Conservation (phyloP, 2,329 filamentous ascomycete genomes). For the Trichoderma asperellum region DNA sequence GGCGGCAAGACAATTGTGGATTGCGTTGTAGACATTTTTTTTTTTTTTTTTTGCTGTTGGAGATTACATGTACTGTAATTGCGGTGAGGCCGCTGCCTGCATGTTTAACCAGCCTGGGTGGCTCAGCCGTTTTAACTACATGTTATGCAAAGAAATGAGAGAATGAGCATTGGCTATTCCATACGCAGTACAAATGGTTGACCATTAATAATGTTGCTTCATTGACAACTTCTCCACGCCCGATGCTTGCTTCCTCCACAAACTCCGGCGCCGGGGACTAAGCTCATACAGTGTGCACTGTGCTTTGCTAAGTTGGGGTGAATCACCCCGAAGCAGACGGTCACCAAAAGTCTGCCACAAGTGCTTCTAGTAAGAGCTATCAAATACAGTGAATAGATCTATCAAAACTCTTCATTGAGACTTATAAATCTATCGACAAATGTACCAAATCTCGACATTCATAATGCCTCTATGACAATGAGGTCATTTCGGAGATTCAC, state of each 20-base stretch:
- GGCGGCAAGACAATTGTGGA: not conserved
- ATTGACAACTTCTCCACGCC: not conserved
- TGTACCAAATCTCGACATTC: not conserved
- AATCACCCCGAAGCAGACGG: not conserved
- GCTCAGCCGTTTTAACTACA: not conserved
- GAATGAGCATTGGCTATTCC: not conserved
- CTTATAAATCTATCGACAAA: not conserved
- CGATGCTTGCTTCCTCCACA: not conserved
- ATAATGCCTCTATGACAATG: not conserved
- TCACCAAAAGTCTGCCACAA: not conserved
- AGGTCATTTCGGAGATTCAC: not conserved
- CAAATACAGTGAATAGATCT: not conserved
- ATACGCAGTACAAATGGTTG: not conserved
- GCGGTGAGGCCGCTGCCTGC: not conserved
- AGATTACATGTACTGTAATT: no score
- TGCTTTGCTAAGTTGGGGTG: not conserved
- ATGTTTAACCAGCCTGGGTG: not conserved
- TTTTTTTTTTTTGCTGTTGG: no score
- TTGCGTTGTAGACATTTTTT: slow-evolving; percentile 1
- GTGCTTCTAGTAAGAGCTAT: not conserved
- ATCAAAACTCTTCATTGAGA: not conserved
- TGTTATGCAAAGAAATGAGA: not conserved
- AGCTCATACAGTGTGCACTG: not conserved
- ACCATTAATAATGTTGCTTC: not conserved
- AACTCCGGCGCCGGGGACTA: not conserved